Evolutionary conservation across 306 rosid genomes (phyloP), one percentile per base, ranked within the genome.

Genomic region (Cucurbita maxima): DNA sequence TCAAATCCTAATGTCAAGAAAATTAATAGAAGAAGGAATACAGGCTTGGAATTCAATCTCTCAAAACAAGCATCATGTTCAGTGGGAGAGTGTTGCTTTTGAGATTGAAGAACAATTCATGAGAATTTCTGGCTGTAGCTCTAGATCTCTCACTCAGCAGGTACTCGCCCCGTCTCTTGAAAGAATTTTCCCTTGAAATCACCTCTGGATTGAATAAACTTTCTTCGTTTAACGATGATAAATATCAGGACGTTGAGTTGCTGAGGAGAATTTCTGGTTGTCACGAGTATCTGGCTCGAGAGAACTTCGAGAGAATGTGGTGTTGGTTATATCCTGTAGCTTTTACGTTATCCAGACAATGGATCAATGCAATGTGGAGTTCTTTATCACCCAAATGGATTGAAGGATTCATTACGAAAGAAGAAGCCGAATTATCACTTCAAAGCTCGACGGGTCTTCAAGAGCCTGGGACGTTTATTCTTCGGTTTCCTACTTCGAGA

Each of bases 241-340:
- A 76, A 71, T 69, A 78, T 70, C 82, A 94, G 98, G 98, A 94
- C 84, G 79, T 86, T 34, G 96, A 94, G 79, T 81, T 84, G 79
- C 81, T 94, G 81, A 84, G 90, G 82, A 89, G 83, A 83, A 90
- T 94, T 55, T 79, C 92, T 43, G 95, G 96, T 84, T 90, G 95
- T 78, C 86, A 72, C 78, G 90, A 87, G 78, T 79, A 85, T 83
- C 77, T 90, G 73, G 72, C 80, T 71, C 92, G 76, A 76, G 97
- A 86, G 74, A 86, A 86, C 84, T 94, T 94, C 73, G 96, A 94
- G 90, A 88, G 77, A 81, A 85, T 94, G 87, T 94, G 98, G 98
- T 88, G 96, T 79, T 94, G 98, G 98, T 76, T 94, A 75, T 94
- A 86, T 84, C 98, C 98, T 22, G 92, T 94, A 56, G 98, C 97